phyloP scores from a whole-genome alignment of 768 basidiomycete species.

The Asterophora parasitica region DNA sequence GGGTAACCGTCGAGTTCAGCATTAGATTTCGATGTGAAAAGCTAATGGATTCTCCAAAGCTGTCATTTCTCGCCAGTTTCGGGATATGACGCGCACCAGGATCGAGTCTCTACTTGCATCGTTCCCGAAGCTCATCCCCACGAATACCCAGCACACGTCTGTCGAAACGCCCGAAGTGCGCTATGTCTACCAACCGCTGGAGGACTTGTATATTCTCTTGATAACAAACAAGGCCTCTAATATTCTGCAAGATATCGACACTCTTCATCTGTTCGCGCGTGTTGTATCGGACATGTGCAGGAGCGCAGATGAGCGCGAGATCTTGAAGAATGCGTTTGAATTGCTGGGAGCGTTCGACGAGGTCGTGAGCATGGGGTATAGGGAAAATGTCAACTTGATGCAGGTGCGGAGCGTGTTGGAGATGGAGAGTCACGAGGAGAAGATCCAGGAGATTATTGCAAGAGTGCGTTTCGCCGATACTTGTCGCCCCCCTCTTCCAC shows the following conservation, averaged over 20 bases:
- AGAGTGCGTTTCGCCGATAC: slow-evolving; percentile 48
- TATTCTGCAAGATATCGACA: slow-evolving; percentile 97
- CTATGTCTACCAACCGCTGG: slow-evolving; percentile 94
- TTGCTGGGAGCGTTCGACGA: slow-evolving; percentile 95
- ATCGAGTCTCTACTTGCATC: slow-evolving; percentile 95
- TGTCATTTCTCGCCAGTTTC: slow-evolving; percentile 93
- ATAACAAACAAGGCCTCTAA: slow-evolving; percentile 99
- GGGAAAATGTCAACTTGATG: slow-evolving; percentile 73
- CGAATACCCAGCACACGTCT: slow-evolving; percentile 93
- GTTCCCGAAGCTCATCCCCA: slow-evolving; percentile 95
- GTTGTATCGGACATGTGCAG: slow-evolving; percentile 91
- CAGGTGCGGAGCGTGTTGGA: slow-evolving; percentile 77
- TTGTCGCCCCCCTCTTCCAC: not conserved
- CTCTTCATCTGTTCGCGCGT: slow-evolving; percentile 88
- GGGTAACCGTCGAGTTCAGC: too few species aligned
- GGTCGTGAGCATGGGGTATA: slow-evolving; percentile 85
- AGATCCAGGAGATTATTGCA: slow-evolving; percentile 97
- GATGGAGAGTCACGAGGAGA: slow-evolving; percentile 91
- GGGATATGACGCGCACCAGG: slow-evolving; percentile 85
- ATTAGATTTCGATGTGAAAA: not conserved
- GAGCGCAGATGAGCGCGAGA: slow-evolving; percentile 83
- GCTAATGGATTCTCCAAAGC: slow-evolving; percentile 43
- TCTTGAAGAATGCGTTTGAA: slow-evolving; percentile 87
- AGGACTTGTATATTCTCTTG: slow-evolving; percentile 94
- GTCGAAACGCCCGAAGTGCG: slow-evolving; percentile 93